A percentile compares a stretch with the other conserved stretches of the same genome.
These are phyloP conservation scores for Globisporangium echinulatum DNA, from an alignment of 352 stramenopile genomes.

Conservation along the genomic window DNA sequence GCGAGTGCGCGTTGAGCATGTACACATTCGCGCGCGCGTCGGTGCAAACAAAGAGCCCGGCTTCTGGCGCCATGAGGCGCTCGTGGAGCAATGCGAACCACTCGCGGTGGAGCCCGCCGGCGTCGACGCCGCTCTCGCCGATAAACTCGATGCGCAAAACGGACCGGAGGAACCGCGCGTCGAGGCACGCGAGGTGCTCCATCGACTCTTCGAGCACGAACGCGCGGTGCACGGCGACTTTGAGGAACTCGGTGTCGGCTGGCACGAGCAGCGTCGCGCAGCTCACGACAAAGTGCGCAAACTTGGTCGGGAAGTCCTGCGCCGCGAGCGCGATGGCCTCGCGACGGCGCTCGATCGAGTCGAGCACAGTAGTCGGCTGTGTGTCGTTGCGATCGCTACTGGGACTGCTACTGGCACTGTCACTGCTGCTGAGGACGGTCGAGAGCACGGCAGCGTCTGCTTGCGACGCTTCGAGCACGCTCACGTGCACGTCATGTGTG, in stretches of 20 bases:
- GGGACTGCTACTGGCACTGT: neutral
- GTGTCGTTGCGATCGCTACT: slow-evolving; percentile 1
- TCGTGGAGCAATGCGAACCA: slow-evolving; percentile 87
- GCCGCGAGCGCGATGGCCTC: slow-evolving; percentile 32
- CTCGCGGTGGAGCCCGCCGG: slow-evolving; percentile 88
- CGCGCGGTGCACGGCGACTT: slow-evolving; percentile 52
- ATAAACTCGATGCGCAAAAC: slow-evolving; percentile 86
- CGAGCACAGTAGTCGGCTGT: slow-evolving; percentile 8
- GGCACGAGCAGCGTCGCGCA: slow-evolving; percentile 53
- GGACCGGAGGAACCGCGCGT: slow-evolving; percentile 49
- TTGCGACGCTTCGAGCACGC: slow-evolving; percentile 29
- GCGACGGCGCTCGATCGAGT: slow-evolving; percentile 25
- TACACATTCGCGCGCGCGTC: slow-evolving; percentile 48
- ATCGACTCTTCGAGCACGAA: slow-evolving; percentile 69
- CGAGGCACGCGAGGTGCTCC: slow-evolving; percentile 55
- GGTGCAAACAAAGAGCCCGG: slow-evolving; percentile 50
- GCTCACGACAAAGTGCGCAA: slow-evolving; percentile 68
- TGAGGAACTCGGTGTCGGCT: slow-evolving; percentile 62
- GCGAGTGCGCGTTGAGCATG: slow-evolving; percentile 62
- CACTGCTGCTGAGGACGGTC: slow-evolving; percentile 3
- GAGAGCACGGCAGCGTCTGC: slow-evolving; percentile 25
- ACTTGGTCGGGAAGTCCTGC: slow-evolving; percentile 68
- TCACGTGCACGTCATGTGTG: slow-evolving; percentile 22
- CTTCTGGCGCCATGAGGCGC: slow-evolving; percentile 32
- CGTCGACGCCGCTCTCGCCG: slow-evolving; percentile 81